A percentile compares a stretch with the other conserved stretches of the same genome.
phyloP scores from a whole-genome alignment of 257 asterid genomes.

The Capsicum rhomboideum region DNA sequence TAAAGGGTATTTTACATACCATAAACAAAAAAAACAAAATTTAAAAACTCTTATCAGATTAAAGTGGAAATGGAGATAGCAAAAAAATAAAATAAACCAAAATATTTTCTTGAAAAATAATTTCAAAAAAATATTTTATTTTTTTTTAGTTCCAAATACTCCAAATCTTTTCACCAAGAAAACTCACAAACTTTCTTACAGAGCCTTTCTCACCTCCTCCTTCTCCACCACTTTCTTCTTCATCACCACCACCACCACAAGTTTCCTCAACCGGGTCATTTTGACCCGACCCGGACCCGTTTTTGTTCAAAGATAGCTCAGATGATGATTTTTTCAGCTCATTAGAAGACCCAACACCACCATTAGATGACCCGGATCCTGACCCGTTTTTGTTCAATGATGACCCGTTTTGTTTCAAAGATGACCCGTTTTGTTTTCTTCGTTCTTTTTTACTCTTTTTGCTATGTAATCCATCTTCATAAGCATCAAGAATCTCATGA shows the following conservation, averaged over 20 bases:
- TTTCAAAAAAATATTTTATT: neutral
- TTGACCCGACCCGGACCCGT: conserved; percentile 14
- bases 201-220: conserved; percentile 36
- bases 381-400: neutral
- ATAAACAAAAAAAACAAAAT: neutral
- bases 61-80: neutral
- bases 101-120: conserved; percentile 1
- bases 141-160: conserved; percentile 52
- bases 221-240: neutral
- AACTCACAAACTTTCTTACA: conserved; percentile 51
- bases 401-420: neutral
- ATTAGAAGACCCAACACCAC: conserved; percentile 5
- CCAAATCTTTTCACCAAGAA: conserved; percentile 67
- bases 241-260: conserved; percentile 1
- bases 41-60: neutral
- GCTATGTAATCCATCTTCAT: conserved; percentile 43
- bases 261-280: conserved; percentile 17
- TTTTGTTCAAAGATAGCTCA: conserved; percentile 21
- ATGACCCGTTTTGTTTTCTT: conserved; percentile 19
- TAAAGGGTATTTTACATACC: neutral
- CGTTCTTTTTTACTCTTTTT: conserved; percentile 31
- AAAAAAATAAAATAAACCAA: conserved; percentile 13
- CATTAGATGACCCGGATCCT: neutral
- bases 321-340: conserved; percentile 14
- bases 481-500: conserved; percentile 61